Base-by-base conservation (phyloP, 768 basidiomycete genomes). In the Tulasnella sp. region DNA sequence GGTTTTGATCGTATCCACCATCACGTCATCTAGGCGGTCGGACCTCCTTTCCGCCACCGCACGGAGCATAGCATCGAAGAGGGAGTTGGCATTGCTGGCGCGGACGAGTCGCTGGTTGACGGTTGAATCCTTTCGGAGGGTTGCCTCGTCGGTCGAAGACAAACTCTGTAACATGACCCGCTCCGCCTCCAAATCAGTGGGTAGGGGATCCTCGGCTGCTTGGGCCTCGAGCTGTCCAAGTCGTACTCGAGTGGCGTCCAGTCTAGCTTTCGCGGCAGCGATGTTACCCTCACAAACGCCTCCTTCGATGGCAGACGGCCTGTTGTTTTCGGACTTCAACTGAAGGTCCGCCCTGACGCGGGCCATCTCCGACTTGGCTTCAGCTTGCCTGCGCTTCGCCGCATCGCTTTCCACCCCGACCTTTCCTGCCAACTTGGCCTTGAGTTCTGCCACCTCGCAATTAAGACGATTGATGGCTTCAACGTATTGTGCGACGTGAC, bases 401-500 rank as follows among this genome's bases (percentile, higher is more conserved):
- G 91, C 88, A 3, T 93, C 92, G 40, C 85, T 88, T 84, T 95
- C 93, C 19, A 88, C 83, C 71, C 86, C 86, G 78, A 89, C 86
- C 86, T 93, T 93, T 3, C 91, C 93, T 5, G 93, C 90, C 56
- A 98, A 88, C 85, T 93, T 94, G 74, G 91, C 91, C 86, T 97
- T 96, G 81, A 98, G 90, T 83, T 94, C 92, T 39, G 91, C 89
- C 80, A 98, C 92, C 85, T 96, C 93, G 52, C 88, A 85, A 82
- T 95, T 94, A 81, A 97, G 92, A 77, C 94, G 88, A 83, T 95
- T 94, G 83, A 99, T 98, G 76, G 95, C 95, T 85, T 95, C 94
- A 71, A 98, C 94, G 83, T 98, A 99, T 85, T 93, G 94, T 46
- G 94, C 95, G 81, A 98, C 97, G 84, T 98, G 95, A 21, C 97